Percentiles rank a stretch among this genome's conserved stretches.
Evolutionary conservation across 768 basidiomycete species (phyloP).

Genomic region (Boletus pseudo-olivaceus): DNA sequence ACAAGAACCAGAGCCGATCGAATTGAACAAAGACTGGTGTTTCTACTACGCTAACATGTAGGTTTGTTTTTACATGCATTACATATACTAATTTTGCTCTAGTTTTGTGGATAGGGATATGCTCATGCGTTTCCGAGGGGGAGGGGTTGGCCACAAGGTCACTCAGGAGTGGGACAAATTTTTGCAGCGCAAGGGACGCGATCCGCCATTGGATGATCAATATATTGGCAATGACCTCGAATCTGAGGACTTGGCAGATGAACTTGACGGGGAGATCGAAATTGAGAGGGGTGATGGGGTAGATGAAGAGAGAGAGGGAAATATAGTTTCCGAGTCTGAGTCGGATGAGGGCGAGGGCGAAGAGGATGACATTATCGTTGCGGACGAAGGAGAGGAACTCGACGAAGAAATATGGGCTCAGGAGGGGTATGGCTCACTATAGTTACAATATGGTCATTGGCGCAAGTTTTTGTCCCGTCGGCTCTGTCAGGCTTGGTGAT

Average conservation of each 20-base stretch:
- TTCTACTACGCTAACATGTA: conserved; percentile 23
- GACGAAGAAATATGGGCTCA: conserved; percentile 3
- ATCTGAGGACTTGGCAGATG: not conserved
- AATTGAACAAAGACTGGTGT: conserved; percentile 18
- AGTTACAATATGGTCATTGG: not conserved
- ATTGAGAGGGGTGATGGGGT: not conserved
- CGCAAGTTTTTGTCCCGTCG: too few species aligned
- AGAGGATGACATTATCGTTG: not conserved
- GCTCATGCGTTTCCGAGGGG: not conserved
- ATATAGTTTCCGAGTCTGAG: not conserved
- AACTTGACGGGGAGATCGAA: not conserved
- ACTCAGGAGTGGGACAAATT: conserved; percentile 9
- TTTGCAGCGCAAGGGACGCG: not conserved
- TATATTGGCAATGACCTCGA: not conserved
- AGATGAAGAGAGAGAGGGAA: not conserved
- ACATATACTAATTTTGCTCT: not conserved
- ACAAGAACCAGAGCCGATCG: not conserved
- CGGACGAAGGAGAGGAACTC: conserved; percentile 6
- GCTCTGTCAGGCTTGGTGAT: not conserved
- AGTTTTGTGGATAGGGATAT: not conserved
- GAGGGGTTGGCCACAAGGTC: not conserved
- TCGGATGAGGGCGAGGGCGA: not conserved
- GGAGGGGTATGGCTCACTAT: conserved; percentile 3
- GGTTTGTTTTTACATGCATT: not conserved
- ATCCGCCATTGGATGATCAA: not conserved